Evolutionary conservation across 2,329 filamentous ascomycete species (phyloP), one percentile per base, ranked within the genome.

Genomic region (Colletotrichum siamense): DNA sequence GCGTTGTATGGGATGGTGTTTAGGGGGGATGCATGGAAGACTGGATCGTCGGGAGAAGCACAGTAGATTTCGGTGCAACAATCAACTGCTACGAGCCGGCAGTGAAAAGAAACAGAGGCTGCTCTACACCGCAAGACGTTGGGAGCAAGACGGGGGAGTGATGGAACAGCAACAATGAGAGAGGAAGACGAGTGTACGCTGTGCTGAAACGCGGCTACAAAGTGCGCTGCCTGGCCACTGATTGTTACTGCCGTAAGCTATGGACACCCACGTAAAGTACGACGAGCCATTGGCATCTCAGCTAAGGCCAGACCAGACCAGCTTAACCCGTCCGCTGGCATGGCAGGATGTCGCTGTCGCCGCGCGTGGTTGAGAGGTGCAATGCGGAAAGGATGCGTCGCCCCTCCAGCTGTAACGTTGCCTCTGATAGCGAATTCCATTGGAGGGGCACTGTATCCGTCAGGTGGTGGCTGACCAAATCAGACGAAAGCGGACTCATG

Each of bases 341-440:
- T 18, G 52, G 39, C 65, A 52, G 36, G 28, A 39, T 44, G 44
- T 39, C 36, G 34, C 39, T 26, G 30, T 69, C 30, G 65, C 26
- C 55, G 49, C 15, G 49, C 44, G 57, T 39, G 62, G 26, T 61
- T 61, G 28, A 61, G 24, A 59, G 44, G 28, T 64, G 55, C 44
- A 69, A 69, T 49, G 64, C 49, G 34, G 68, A 44, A 75, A 52
- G 28, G 18, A 73, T 61, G 64, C 57, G 39, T 32, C 57, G 69
- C 73, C 74, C 64, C 74, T 69, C 70, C 74, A 73, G 74, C 13
- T 76, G 74, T 69, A 76, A 76, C 74, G 74, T 76, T 76, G 74
- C 74, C 64, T 76, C 39, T 69, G 70, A 66, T 69, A 74, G 59
- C 55, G 26, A 62, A 34, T 61, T 32, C 15, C 6, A 55, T n/a